Evolutionary conservation across 345 rosid genomes (phyloP).

Genomic region (Excoecaria cochinchinensis): DNA sequence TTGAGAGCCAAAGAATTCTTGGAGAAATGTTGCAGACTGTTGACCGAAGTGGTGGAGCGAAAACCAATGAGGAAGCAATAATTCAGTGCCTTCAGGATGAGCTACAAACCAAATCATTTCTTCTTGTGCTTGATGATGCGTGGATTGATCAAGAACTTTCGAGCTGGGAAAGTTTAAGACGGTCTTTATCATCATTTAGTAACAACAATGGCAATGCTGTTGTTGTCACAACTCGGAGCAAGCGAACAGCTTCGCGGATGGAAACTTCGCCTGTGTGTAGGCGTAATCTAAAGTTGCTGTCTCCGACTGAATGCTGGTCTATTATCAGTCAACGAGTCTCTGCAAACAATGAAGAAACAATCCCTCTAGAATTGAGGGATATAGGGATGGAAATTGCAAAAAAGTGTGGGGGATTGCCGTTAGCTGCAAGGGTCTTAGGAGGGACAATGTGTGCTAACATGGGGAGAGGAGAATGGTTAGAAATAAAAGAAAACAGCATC

Average conservation of each 20-base stretch:
- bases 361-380: slow-evolving; percentile 1
- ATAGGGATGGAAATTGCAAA: slow-evolving; percentile 24
- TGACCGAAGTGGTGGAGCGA: background rate
- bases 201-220: slow-evolving; percentile 6
- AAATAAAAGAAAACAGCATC: slow-evolving; percentile 4
- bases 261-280: background rate
- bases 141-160: slow-evolving; percentile 14
- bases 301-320: slow-evolving; percentile 18
- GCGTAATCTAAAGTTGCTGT: background rate
- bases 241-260: slow-evolving; percentile 7
- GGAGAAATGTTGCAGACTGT: slow-evolving; percentile 10
- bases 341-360: background rate
- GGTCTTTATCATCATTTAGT: background rate
- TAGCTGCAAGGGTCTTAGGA: slow-evolving; percentile 14
- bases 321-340: slow-evolving; percentile 15
- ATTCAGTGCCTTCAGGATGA: background rate
- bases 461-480: slow-evolving; percentile 2
- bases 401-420: slow-evolving; percentile 28
- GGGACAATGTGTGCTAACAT: background rate
- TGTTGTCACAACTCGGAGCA: slow-evolving; percentile 22
- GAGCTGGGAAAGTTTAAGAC: slow-evolving; percentile 14
- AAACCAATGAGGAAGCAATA: background rate
- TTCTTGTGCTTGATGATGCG: slow-evolving; percentile 28
- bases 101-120: slow-evolving; percentile 3
- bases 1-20: slow-evolving; percentile 9